Percentiles rank a stretch among this genome's conserved stretches.
Conservation (phyloP, 805 yeast species). For the Diddensiella santjacobensis region DNA sequence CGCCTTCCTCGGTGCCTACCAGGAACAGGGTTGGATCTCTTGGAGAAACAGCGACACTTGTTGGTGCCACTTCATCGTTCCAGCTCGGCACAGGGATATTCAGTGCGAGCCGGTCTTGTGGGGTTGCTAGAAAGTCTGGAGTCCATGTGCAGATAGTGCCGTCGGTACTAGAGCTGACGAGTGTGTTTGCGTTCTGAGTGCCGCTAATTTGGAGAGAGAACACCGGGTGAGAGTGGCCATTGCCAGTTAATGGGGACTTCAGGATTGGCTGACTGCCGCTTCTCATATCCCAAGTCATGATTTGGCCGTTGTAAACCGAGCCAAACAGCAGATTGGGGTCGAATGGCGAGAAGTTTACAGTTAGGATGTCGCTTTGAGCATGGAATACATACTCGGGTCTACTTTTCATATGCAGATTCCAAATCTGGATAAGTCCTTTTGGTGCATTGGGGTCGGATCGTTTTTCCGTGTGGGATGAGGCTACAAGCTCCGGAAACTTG, state of each 20-base stretch:
- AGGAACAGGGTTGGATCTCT: constrained; percentile 32
- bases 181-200: constrained; percentile 27
- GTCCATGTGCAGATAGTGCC: constrained; percentile 39
- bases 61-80: constrained; percentile 31
- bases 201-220: constrained; percentile 29
- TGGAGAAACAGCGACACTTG: constrained; percentile 26
- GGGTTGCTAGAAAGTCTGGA: constrained; percentile 35
- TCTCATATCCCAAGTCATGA: constrained; percentile 49
- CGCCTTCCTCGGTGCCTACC: constrained; percentile 39
- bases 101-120: constrained; percentile 31
- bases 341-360: constrained; percentile 40
- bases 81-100: constrained; percentile 25
- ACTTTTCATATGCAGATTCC: constrained; percentile 34
- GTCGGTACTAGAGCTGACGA: constrained; percentile 37
- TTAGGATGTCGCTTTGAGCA: constrained; percentile 41
- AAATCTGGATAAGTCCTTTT: constrained; percentile 34
- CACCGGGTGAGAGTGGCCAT: constrained; percentile 36
- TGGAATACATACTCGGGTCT: constrained; percentile 42
- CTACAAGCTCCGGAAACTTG: constrained; percentile 34
- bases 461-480: constrained; percentile 31
- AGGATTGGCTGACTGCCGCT: constrained; percentile 31
- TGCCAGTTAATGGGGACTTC: constrained; percentile 30
- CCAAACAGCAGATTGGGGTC: constrained; percentile 42
- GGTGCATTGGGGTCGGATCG: constrained; percentile 22
- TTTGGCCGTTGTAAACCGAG: constrained; percentile 47